Conservation (phyloP, 1,284 basidiomycete species). For the Anthracocystis walkeri region DNA sequence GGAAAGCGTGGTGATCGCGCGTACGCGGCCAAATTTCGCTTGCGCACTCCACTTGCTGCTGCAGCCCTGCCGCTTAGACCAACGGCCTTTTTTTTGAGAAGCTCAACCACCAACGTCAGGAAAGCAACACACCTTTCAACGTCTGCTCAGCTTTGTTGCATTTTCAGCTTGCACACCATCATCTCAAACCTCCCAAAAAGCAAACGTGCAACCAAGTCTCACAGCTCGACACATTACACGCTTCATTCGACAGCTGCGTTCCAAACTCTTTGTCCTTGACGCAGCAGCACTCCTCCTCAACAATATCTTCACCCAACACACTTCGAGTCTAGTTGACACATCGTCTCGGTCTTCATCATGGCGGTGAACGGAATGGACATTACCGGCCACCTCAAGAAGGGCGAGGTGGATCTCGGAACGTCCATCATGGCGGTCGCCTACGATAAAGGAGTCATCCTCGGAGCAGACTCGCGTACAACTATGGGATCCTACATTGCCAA, state of each 20-base stretch:
- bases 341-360: slow-evolving; percentile 16
- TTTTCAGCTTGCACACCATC: neutral
- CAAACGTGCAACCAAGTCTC: neutral
- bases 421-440: slow-evolving; percentile 99
- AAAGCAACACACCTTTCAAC: slow-evolving; percentile 28
- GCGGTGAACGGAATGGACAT: slow-evolving; percentile 55
- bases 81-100: slow-evolving; percentile 9
- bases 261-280: neutral
- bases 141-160: slow-evolving; percentile 11
- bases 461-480: slow-evolving; percentile 96
- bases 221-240: neutral
- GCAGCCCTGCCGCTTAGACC: slow-evolving; percentile 28
- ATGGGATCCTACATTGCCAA: slow-evolving; percentile 98
- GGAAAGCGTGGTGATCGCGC: slow-evolving; percentile 34
- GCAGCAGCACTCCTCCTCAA: neutral
- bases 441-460: slow-evolving; percentile 91
- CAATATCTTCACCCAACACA: neutral
- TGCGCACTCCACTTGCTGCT: slow-evolving; percentile 34
- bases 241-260: too few species aligned
- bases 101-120: neutral
- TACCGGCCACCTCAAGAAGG: slow-evolving; percentile 63
- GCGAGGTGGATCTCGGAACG: slow-evolving; percentile 73
- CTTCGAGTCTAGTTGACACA: neutral
- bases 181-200: neutral
- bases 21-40: slow-evolving; percentile 29